These are phyloP conservation scores for Coemansia sp. DNA, from an alignment of 192 early-diverging fungal genomes.

Conservation along the genomic window DNA sequence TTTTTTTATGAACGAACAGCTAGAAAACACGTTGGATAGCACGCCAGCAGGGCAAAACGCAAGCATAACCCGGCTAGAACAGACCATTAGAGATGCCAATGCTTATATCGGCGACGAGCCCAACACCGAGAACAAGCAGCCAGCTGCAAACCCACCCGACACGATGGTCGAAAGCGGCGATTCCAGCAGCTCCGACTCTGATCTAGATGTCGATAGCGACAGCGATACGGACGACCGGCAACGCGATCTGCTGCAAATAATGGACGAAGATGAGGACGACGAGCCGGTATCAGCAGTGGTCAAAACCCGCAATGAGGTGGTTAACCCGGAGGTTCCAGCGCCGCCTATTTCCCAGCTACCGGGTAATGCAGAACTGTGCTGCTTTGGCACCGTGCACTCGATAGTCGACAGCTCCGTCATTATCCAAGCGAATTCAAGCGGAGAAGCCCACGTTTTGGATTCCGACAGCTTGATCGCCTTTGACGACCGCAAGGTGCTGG, in stretches of 20 bases:
- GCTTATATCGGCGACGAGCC: slow-evolving; percentile 1
- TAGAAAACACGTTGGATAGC: no score
- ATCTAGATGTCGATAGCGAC: slow-evolving; percentile 16
- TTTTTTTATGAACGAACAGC: background rate
- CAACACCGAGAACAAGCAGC: background rate
- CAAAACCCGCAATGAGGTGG: slow-evolving; percentile 60
- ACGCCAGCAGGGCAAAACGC: background rate
- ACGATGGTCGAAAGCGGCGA: no score
- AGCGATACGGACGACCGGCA: slow-evolving; percentile 12
- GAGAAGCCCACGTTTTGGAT: slow-evolving; percentile 66
- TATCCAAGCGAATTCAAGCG: slow-evolving; percentile 52
- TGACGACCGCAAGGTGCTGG: slow-evolving; percentile 61
- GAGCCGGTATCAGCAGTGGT: background rate
- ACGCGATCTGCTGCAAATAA: slow-evolving; percentile 9
- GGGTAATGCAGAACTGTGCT: slow-evolving; percentile 45
- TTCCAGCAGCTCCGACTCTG: slow-evolving; percentile 12
- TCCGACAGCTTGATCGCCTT: slow-evolving; percentile 68
- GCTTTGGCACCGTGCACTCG: slow-evolving; percentile 65
- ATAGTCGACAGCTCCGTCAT: slow-evolving; percentile 74
- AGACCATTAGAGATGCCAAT: slow-evolving; percentile 20
- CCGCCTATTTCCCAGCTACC: slow-evolving; percentile 56
- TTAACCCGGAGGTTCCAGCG: slow-evolving; percentile 50
- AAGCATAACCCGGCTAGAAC: slow-evolving; percentile 12
- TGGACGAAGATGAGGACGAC: slow-evolving; percentile 25
- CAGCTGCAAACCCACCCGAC: no score